These are phyloP conservation scores for Mucor velutinosus DNA, from an alignment of 371 early-diverging fungal species.

Conservation along the genomic window DNA sequence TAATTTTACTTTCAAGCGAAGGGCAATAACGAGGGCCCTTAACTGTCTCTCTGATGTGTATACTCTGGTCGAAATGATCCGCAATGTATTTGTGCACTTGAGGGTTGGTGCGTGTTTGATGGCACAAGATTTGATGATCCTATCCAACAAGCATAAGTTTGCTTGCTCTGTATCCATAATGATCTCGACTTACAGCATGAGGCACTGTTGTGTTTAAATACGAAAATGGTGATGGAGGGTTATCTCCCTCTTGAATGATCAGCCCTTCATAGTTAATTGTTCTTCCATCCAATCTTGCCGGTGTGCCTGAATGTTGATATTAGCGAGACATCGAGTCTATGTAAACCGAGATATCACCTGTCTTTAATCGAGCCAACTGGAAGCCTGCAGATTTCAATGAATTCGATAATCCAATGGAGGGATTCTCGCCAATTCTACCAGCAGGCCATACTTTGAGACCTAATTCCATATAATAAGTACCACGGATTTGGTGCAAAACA, in stretches of 20 bases:
- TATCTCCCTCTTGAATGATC: conserved; percentile 71
- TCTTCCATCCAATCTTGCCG: conserved; percentile 75
- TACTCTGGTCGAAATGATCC: conserved; percentile 75
- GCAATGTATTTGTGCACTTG: conserved; percentile 71
- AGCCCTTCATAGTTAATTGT: conserved; percentile 76
- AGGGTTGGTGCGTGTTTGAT: conserved; percentile 78
- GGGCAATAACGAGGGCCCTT: conserved; percentile 90
- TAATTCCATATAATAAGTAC: conserved; percentile 5
- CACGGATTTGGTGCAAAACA: background rate
- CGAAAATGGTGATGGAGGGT: conserved; percentile 79
- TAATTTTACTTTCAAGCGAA: conserved; percentile 82
- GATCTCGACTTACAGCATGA: conserved; percentile 44
- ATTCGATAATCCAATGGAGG: conserved; percentile 76
- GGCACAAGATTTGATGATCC: conserved; percentile 71
- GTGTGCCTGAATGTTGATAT: conserved; percentile 59
- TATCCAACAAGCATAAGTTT: conserved; percentile 12
- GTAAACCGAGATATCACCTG: conserved; percentile 42
- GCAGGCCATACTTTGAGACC: conserved; percentile 77
- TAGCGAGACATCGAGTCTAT: background rate
- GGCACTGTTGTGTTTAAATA: conserved; percentile 71
- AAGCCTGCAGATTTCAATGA: conserved; percentile 79
- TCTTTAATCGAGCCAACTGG: conserved; percentile 76
- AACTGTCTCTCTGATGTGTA: conserved; percentile 84
- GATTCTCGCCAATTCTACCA: conserved; percentile 78
- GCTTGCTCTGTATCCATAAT: background rate